These are phyloP conservation scores for Ophiosphaerella narmari DNA, from an alignment of 2,329 filamentous ascomycete species.

Conservation along the genomic window DNA sequence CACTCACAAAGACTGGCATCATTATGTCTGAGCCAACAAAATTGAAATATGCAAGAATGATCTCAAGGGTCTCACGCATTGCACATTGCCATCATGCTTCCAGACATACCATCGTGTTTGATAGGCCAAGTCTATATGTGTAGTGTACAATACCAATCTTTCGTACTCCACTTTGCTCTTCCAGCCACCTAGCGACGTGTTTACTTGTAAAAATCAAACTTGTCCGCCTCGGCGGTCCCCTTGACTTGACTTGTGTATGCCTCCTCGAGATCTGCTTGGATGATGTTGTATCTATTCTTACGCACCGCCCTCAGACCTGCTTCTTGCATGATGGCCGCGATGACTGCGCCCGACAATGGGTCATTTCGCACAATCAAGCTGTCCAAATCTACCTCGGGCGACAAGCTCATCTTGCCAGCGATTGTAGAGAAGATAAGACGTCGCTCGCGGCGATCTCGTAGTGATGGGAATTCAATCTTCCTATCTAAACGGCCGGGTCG, in stretches of 20 bases:
- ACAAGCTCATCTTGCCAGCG: conserved; percentile 93
- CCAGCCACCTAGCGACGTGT: conserved; percentile 1
- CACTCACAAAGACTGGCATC: too few species aligned
- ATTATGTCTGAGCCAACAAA: too few species aligned
- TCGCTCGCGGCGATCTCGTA: conserved; percentile 91
- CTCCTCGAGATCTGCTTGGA: conserved; percentile 94
- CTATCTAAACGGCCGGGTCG: conserved; percentile 93
- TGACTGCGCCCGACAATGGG: conserved; percentile 90
- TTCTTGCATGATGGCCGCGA: conserved; percentile 99
- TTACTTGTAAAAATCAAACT: conserved; percentile 71
- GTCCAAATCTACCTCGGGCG: conserved; percentile 94
- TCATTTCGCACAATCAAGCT: conserved; percentile 96
- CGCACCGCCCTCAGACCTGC: conserved; percentile 90
- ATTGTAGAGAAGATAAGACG: conserved; percentile 98
- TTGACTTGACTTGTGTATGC: conserved; percentile 98
- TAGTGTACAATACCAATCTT: conserved; percentile 14
- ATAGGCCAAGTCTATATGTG: conserved; percentile 22
- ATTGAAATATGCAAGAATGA: too few species aligned
- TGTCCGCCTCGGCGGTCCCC: conserved; percentile 70
- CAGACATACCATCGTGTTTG: not conserved
- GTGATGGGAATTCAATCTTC: conserved; percentile 98
- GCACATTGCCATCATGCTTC: not conserved
- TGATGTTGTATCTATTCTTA: conserved; percentile 99
- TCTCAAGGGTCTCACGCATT: not conserved
- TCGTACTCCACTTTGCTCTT: not conserved